Conservation (phyloP, 257 asterid species). For the Rehmannia glutinosa region DNA sequence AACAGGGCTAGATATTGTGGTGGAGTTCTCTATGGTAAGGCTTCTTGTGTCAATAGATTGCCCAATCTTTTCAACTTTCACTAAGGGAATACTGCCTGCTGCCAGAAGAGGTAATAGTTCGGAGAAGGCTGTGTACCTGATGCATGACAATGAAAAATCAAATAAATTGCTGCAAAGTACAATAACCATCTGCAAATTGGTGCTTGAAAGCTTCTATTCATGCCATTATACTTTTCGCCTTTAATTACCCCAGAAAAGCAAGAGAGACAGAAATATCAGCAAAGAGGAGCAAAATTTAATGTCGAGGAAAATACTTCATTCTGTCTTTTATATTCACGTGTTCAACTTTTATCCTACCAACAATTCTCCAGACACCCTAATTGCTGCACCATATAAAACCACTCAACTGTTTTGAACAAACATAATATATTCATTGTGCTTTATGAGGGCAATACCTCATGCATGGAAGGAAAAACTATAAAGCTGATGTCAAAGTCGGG, state of each 20-base stretch:
- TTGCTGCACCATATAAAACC: background rate
- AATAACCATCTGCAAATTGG: background rate
- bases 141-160: conserved; percentile 19
- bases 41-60: conserved; percentile 66
- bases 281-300: background rate
- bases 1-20: conserved; percentile 62
- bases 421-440: background rate
- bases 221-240: background rate
- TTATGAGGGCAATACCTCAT: background rate
- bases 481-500: background rate
- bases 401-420: background rate
- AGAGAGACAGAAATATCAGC: too few relatives aligned
- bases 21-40: conserved; percentile 66
- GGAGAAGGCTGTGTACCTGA: conserved; percentile 93
- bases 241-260: background rate
- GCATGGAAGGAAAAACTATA: background rate
- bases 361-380: background rate
- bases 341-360: conserved; percentile 1
- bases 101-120: conserved; percentile 95
- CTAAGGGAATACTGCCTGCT: conserved; percentile 56
- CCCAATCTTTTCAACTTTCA: conserved; percentile 80
- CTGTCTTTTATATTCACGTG: too few relatives aligned
- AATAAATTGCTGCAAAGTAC: background rate
- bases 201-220: background rate
- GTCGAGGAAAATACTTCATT: background rate